Conservation (phyloP, 2,329 filamentous ascomycete species). For the Colletotrichum viniferum region DNA sequence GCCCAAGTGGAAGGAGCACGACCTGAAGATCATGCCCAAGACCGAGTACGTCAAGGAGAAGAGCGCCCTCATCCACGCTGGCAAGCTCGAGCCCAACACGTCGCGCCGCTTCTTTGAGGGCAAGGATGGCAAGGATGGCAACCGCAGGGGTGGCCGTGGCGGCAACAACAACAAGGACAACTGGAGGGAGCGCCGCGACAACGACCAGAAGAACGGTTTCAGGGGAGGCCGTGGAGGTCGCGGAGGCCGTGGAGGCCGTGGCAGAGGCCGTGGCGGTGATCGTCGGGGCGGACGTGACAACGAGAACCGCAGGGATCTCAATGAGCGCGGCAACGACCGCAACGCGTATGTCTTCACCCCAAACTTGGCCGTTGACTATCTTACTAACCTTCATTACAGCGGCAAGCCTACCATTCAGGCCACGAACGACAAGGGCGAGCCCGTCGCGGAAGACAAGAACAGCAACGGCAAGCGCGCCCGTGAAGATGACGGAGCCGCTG, state of each 20-base stretch:
- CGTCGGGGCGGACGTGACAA: slow-evolving; percentile 38
- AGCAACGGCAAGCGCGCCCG: slow-evolving; percentile 58
- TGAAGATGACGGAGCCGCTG: slow-evolving; percentile 52
- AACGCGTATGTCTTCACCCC: slow-evolving; percentile 33
- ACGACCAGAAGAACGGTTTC: slow-evolving; percentile 66
- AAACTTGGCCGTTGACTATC: not conserved
- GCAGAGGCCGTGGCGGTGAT: slow-evolving; percentile 48
- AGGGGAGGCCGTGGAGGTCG: slow-evolving; percentile 46
- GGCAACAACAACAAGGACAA: slow-evolving; percentile 50
- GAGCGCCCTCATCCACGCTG: slow-evolving; percentile 71
- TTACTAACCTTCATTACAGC: slow-evolving; percentile 25
- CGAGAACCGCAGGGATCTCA: slow-evolving; percentile 35
- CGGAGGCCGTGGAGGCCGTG: slow-evolving; percentile 38
- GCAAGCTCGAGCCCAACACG: slow-evolving; percentile 66
- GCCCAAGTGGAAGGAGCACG: slow-evolving; percentile 82
- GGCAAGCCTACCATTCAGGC: slow-evolving; percentile 49
- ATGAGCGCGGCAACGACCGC: slow-evolving; percentile 33
- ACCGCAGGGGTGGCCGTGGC: slow-evolving; percentile 37
- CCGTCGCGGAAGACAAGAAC: slow-evolving; percentile 25
- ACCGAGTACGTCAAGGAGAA: slow-evolving; percentile 84
- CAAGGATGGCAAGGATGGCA: slow-evolving; percentile 32
- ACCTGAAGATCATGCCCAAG: slow-evolving; percentile 87
- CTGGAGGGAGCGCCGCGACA: slow-evolving; percentile 68
- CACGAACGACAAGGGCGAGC: slow-evolving; percentile 42
- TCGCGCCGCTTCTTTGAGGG: slow-evolving; percentile 55